phyloP scores from a whole-genome alignment of 495 filamentous ascomycete genomes.

The Talaromyces liani region DNA sequence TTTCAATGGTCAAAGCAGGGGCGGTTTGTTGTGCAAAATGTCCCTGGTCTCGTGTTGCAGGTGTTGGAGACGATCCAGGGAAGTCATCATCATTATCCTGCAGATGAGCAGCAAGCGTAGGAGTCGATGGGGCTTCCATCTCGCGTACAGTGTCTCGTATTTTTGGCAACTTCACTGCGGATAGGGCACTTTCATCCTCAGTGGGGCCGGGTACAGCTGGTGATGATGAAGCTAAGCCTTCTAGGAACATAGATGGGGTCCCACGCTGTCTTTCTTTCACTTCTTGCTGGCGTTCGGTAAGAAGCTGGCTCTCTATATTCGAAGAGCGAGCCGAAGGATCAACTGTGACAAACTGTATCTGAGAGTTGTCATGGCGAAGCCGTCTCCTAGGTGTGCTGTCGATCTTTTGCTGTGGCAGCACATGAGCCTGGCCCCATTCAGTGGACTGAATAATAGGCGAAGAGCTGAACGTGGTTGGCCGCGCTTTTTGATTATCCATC shows the following conservation, averaged over 20 bases:
- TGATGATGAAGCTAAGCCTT: slow-evolving; percentile 59
- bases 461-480: slow-evolving; percentile 11
- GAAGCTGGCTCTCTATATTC: slow-evolving; percentile 50
- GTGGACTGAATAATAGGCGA: slow-evolving; percentile 8
- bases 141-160: slow-evolving; percentile 16
- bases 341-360: slow-evolving; percentile 66
- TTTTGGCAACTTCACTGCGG: slow-evolving; percentile 24
- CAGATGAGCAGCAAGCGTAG: slow-evolving; percentile 34
- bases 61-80: slow-evolving; percentile 78
- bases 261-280: slow-evolving; percentile 51
- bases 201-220: slow-evolving; percentile 21
- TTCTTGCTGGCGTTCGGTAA: slow-evolving; percentile 71
- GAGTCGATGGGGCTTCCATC: slow-evolving; percentile 36
- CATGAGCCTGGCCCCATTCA: neutral
- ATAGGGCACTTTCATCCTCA: slow-evolving; percentile 28
- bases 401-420: neutral
- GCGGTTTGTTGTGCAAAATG: slow-evolving; percentile 16
- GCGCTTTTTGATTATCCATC: slow-evolving; percentile 5
- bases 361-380: slow-evolving; percentile 67
- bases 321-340: slow-evolving; percentile 42
- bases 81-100: slow-evolving; percentile 49
- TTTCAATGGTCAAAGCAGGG: slow-evolving; percentile 13
- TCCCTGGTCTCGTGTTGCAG: slow-evolving; percentile 39
- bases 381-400: slow-evolving; percentile 25
- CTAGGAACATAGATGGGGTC: slow-evolving; percentile 62